phyloP scores from a whole-genome alignment of 179 eudicot species.

The Silene noctiflora region DNA sequence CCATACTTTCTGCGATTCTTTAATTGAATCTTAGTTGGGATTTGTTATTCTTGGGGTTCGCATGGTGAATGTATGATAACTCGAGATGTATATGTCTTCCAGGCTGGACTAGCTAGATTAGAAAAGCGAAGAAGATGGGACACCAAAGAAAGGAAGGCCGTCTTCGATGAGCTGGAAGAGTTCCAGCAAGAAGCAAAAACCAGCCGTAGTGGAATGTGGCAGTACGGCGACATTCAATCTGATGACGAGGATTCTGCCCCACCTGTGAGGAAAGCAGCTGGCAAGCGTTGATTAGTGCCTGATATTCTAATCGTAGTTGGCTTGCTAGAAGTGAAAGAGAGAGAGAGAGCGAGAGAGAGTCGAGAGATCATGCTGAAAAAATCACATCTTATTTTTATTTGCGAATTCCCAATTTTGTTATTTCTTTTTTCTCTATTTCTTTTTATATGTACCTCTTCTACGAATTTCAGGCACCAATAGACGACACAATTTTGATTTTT shows the following conservation, averaged over 20 bases:
- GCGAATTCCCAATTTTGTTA: slow-evolving; percentile 31
- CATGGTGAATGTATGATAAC: not conserved
- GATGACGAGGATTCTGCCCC: slow-evolving; percentile 73
- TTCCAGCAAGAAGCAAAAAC: slow-evolving; percentile 60
- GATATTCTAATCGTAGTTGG: slow-evolving; percentile 10
- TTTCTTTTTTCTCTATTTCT: slow-evolving; percentile 1
- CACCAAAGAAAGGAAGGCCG: slow-evolving; percentile 45
- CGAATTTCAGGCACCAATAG: slow-evolving; percentile 18
- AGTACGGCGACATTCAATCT: slow-evolving; percentile 66
- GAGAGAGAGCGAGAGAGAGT: not conserved
- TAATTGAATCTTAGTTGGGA: not conserved
- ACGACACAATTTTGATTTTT: slow-evolving; percentile 9
- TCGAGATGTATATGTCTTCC: slow-evolving; percentile 21
- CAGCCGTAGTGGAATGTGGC: slow-evolving; percentile 65
- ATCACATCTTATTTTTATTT: not conserved
- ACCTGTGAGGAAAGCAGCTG: slow-evolving; percentile 59
- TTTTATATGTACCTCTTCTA: not conserved
- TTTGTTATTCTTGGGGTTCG: not conserved
- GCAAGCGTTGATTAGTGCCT: slow-evolving; percentile 45
- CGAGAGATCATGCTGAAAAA: slow-evolving; percentile 18
- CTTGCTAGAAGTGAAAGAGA: slow-evolving; percentile 1
- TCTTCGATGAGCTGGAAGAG: slow-evolving; percentile 61
- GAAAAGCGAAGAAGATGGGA: slow-evolving; percentile 70
- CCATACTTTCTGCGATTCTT: too few species aligned
- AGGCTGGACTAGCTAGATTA: slow-evolving; percentile 80